Evolutionary conservation across 1,284 basidiomycete genomes (phyloP), one percentile per base, ranked within the genome.

Genomic region (Anthracocystis panici-leucophaei): DNA sequence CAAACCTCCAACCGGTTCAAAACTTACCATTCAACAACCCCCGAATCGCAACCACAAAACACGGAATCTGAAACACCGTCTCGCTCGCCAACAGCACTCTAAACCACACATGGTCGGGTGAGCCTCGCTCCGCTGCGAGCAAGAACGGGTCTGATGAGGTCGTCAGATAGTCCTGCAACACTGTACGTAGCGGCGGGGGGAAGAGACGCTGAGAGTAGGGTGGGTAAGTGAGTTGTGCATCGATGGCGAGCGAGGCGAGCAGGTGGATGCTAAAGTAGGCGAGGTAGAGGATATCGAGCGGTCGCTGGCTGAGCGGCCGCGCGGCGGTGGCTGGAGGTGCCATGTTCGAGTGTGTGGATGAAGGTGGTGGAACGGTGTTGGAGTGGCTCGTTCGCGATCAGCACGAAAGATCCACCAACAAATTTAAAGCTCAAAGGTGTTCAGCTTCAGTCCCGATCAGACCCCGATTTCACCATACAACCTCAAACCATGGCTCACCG

Each of bases 191-290:
- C 10, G 64, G 38, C n/a, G 50, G 42, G 5, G 78, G 77, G 42
- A 77, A 75, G 12, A 79, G 11, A 1, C 52, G 31, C 31, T 65
- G 65, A 23, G 71, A 68, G 58, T 68, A 69, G 3, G 71, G 71
- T 21, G 74, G 77, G 21, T 63, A 78, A 20, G 73, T 71, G 12
- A 67, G 50, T 51, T 80, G 78, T 16, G 65, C 73, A 66, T 80
- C 78, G 25, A 80, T 54, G 9, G 64, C 68, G 7, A 77, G 12
- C 16, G 72, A 77, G 2, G 76, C 77, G 4, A 66, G 6, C 8
- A 80, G 67, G 51, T 80, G 77, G 56, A 80, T 65, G 42, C 27
- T 54, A 54, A 79, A 79, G 64, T 73, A 79, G 10, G 57, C 29
- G n/a, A 78, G 42, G 54, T 79, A 79, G 23, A 77, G 53, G 14